Conservation (phyloP, 2,329 filamentous ascomycete species). For the Monascus ruber region DNA sequence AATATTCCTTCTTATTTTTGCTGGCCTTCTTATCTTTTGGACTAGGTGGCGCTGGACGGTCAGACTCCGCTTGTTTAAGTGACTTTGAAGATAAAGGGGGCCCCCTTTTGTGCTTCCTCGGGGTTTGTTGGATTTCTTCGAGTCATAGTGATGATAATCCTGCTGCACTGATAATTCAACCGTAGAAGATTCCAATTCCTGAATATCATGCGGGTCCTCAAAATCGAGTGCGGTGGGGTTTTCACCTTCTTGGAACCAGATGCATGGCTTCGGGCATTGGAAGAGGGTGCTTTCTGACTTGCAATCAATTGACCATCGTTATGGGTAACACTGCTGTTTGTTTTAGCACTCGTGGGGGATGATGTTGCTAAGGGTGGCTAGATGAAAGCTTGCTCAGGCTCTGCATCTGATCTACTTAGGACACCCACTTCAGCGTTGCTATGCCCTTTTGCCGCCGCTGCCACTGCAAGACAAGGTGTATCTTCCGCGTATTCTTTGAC, state of each 20-base stretch:
- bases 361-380: conserved; percentile 1
- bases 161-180: conserved; percentile 9
- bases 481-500: too few species aligned
- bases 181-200: conserved; percentile 10
- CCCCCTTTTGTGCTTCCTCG: neutral
- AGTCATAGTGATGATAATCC: neutral
- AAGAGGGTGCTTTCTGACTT: neutral
- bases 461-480: too few species aligned
- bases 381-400: too few species aligned
- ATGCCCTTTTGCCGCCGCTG: too few species aligned
- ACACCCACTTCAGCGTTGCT: conserved; percentile 6
- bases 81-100: neutral
- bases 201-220: conserved; percentile 1
- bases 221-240: neutral
- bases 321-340: conserved; percentile 15
- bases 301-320: conserved; percentile 2
- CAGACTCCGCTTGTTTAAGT: too few species aligned
- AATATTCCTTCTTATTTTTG: too few species aligned
- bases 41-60: too few species aligned
- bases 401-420: neutral
- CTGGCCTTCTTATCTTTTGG: too few species aligned
- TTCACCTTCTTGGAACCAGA: neutral
- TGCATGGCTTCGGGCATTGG: neutral
- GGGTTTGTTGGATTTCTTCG: neutral
- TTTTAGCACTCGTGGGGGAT: conserved; percentile 4